Evolutionary conservation across 2,329 filamentous ascomycete species (phyloP).

Genomic region (Xylariomycetidae sp.): DNA sequence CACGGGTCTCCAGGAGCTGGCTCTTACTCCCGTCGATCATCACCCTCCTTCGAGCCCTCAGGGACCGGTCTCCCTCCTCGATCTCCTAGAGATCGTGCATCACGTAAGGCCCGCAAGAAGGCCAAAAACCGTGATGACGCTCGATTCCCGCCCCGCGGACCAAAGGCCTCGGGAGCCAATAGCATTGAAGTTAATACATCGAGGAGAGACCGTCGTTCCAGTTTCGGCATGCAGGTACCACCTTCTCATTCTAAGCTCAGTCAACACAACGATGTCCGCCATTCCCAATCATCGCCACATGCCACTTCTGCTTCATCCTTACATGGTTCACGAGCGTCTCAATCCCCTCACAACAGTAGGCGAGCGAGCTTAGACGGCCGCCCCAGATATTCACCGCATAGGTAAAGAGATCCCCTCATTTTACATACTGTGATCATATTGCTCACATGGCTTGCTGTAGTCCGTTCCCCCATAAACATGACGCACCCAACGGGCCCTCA

Average conservation of each 20-base stretch:
- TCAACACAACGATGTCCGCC: constrained; percentile 32
- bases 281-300: constrained; percentile 52
- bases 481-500: constrained; percentile 48
- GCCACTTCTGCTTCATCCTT: constrained; percentile 48
- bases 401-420: constrained; percentile 17
- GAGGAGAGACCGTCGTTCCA: constrained; percentile 32
- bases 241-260: constrained; percentile 32
- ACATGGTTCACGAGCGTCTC: constrained; percentile 55
- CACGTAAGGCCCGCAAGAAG: constrained; percentile 29
- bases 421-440: neutral
- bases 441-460: constrained; percentile 36
- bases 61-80: constrained; percentile 19
- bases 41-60: constrained; percentile 18
- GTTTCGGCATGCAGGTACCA: constrained; percentile 29
- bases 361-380: constrained; percentile 48
- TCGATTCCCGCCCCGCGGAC: constrained; percentile 31
- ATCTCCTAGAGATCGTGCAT: constrained; percentile 23
- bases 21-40: constrained; percentile 20
- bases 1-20: constrained; percentile 19
- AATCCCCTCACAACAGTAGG: constrained; percentile 54
- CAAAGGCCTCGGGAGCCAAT: constrained; percentile 41
- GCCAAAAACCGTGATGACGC: constrained; percentile 34
- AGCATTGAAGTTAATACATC: constrained; percentile 48
- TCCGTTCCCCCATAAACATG: constrained; percentile 50
- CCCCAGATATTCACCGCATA: constrained; percentile 36